phyloP scores from a whole-genome alignment of 2,329 filamentous ascomycete genomes.

The Pseudocercospora vitis region DNA sequence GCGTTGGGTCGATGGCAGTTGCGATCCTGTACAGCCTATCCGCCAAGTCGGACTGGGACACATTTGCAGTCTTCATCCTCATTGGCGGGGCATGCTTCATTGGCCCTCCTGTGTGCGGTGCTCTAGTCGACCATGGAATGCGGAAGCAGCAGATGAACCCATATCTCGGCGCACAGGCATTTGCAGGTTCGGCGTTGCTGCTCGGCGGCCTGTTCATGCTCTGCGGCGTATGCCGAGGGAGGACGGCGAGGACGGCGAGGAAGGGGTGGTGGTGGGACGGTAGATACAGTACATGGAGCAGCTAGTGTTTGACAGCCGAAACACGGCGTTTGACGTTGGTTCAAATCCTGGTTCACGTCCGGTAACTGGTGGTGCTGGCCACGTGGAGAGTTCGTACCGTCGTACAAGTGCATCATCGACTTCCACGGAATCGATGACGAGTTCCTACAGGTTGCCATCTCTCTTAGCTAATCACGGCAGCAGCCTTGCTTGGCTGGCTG shows the following conservation, averaged over 20 bases:
- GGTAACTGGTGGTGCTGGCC: too few species aligned
- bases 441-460: too few species aligned
- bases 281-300: too few species aligned
- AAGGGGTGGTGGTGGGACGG: too few species aligned
- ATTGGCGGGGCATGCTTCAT: neutral
- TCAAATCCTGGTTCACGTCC: too few species aligned
- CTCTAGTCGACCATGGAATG: neutral
- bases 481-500: neutral
- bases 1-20: neutral
- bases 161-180: neutral
- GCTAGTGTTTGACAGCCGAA: too few species aligned
- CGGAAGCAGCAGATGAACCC: neutral
- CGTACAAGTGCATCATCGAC: too few species aligned
- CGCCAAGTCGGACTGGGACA: too few species aligned
- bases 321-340: too few species aligned
- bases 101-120: neutral
- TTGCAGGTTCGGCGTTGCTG: neutral
- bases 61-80: neutral
- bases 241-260: too few species aligned
- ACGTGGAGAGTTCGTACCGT: too few species aligned
- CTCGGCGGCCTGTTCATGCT: neutral
- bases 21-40: neutral
- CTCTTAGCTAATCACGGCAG: neutral
- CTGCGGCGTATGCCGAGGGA: neutral
- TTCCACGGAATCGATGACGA: too few species aligned